These are phyloP conservation scores for Conoideocrella luteorostrata DNA, from an alignment of 2,329 filamentous ascomycete genomes.

Conservation along the genomic window DNA sequence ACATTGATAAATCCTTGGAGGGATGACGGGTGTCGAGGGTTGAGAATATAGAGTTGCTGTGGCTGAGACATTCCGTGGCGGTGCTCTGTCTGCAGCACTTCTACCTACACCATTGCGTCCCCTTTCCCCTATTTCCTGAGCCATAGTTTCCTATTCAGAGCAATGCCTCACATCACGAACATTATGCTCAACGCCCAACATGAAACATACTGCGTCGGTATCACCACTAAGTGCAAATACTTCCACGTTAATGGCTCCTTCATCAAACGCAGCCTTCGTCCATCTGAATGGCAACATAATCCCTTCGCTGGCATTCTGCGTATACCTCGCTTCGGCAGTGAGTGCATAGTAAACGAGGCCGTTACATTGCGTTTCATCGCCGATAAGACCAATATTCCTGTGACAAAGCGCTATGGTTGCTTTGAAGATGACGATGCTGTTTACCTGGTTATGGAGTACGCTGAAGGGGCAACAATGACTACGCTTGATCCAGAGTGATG, in stretches of 20 bases:
- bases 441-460: constrained; percentile 7
- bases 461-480: constrained; percentile 5
- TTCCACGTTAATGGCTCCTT: constrained; percentile 5
- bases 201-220: constrained; percentile 4
- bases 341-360: constrained; percentile 15
- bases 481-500: constrained; percentile 3
- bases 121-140: too few species aligned
- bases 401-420: constrained; percentile 12
- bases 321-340: constrained; percentile 10
- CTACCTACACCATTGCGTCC: too few species aligned
- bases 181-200: constrained; percentile 8
- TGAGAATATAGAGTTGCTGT: too few species aligned
- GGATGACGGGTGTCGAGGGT: background rate
- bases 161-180: constrained; percentile 8
- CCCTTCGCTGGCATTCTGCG: constrained; percentile 3
- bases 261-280: constrained; percentile 10
- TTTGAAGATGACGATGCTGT: constrained; percentile 8
- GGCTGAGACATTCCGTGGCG: too few species aligned
- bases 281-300: constrained; percentile 9
- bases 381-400: constrained; percentile 11
- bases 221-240: constrained; percentile 11
- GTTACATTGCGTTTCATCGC: constrained; percentile 10
- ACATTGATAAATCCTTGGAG: background rate
- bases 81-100: too few species aligned
- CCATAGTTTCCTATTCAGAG: too few species aligned